These are phyloP conservation scores for Globisporangium emineosum DNA, from an alignment of 352 stramenopile species.

Conservation along the genomic window DNA sequence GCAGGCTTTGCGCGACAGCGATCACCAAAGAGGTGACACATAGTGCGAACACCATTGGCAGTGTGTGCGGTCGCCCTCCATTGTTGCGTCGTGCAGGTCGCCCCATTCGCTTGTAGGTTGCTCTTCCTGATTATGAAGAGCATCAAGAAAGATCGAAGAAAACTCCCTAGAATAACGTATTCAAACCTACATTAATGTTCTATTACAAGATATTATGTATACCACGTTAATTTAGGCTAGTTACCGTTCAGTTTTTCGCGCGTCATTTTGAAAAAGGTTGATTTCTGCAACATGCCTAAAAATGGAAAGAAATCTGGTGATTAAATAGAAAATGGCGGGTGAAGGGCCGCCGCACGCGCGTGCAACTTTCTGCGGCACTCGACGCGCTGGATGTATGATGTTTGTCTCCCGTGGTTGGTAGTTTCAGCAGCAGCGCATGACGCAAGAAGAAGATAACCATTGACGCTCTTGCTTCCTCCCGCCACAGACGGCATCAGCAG, in stretches of 20 bases:
- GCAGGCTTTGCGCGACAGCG: neutral
- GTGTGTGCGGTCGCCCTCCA: neutral
- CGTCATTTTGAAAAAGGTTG: neutral
- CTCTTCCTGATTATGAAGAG: neutral
- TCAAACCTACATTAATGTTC: neutral
- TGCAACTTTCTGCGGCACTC: neutral
- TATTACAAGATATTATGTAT: neutral
- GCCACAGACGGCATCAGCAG: neutral
- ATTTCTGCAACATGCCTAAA: neutral
- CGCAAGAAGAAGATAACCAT: neutral
- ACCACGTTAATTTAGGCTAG: neutral
- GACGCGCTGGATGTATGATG: no score
- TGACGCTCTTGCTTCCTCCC: slow-evolving; percentile 4
- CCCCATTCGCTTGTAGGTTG: slow-evolving; percentile 2
- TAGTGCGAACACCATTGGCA: neutral
- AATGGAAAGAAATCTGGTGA: neutral
- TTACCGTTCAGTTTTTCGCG: neutral
- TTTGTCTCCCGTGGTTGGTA: neutral
- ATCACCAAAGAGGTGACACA: neutral
- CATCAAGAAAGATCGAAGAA: neutral
- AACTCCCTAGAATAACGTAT: neutral
- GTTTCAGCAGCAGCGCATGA: slow-evolving; percentile 6
- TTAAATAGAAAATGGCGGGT: slow-evolving; percentile 1
- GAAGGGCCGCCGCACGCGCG: neutral
- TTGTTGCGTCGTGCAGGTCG: neutral